A percentile compares a stretch with the other conserved stretches of the same genome.
phyloP scores from a whole-genome alignment of 176 grass and related monocot genomes.

The Carex cristatella region DNA sequence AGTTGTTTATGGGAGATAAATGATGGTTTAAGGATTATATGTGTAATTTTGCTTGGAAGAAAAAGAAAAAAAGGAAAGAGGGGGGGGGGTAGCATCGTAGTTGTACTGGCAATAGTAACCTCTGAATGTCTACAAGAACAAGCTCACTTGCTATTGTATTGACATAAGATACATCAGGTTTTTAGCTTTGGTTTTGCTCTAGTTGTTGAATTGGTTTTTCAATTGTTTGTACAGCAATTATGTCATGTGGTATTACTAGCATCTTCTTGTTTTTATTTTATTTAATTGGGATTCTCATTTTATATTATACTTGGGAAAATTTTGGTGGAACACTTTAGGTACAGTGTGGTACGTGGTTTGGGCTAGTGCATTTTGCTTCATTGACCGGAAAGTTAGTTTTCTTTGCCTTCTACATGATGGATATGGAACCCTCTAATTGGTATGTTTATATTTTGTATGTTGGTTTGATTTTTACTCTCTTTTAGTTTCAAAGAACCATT shows the following conservation, averaged over 20 bases:
- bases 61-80: neutral
- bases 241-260: neutral
- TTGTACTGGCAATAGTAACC: neutral
- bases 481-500: neutral
- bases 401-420: constrained; percentile 8
- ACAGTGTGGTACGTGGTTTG: constrained; percentile 5
- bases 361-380: constrained; percentile 9
- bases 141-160: neutral
- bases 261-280: neutral
- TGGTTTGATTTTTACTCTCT: neutral
- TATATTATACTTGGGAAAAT: constrained; percentile 8
- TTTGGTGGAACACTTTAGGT: constrained; percentile 19
- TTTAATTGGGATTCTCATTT: neutral
- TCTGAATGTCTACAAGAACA: neutral
- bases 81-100: neutral
- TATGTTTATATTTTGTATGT: constrained; percentile 8
- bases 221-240: neutral
- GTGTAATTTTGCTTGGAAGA: neutral
- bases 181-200: neutral
- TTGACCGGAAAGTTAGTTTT: neutral
- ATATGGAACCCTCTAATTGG: constrained; percentile 8
- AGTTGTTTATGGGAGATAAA: neutral
- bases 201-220: neutral
- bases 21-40: neutral
- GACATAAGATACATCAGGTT: neutral